phyloP scores from a whole-genome alignment of 2,329 filamentous ascomycete species.

The Xylariomycetidae sp. region DNA sequence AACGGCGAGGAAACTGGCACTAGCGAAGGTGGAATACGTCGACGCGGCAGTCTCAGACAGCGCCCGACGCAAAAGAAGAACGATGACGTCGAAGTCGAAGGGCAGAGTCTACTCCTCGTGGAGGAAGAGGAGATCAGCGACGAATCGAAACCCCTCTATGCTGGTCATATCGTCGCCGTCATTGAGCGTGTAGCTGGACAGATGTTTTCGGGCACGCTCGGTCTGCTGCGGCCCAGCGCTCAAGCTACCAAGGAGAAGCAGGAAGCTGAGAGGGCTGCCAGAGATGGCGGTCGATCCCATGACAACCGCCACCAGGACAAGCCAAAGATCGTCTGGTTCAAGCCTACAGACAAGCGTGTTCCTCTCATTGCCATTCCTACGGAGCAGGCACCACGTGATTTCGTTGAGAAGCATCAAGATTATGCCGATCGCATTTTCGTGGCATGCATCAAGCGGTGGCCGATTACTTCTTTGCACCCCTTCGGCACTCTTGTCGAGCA shows the following conservation, averaged over 20 bases:
- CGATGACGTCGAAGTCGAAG: slow-evolving; percentile 97
- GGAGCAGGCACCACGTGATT: slow-evolving; percentile 94
- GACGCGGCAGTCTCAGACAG: slow-evolving; percentile 91
- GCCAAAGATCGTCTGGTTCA: slow-evolving; percentile 99
- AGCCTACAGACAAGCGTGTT: slow-evolving; percentile 98
- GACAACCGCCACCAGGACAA: slow-evolving; percentile 88
- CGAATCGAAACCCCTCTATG: slow-evolving; percentile 95
- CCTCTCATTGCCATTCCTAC: slow-evolving; percentile 97
- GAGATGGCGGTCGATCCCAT: slow-evolving; percentile 75
- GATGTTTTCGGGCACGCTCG: slow-evolving; percentile 97
- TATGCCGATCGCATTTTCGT: slow-evolving; percentile 98
- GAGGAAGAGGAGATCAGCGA: slow-evolving; percentile 99
- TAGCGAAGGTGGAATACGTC: slow-evolving; percentile 79
- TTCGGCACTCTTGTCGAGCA: slow-evolving; percentile 97
- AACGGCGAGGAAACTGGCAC: slow-evolving; percentile 57
- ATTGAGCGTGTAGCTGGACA: slow-evolving; percentile 95
- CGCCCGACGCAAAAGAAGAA: slow-evolving; percentile 99
- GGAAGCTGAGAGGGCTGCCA: slow-evolving; percentile 88
- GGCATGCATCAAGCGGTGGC: slow-evolving; percentile 98
- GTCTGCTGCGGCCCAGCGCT: slow-evolving; percentile 89
- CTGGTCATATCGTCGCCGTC: slow-evolving; percentile 94
- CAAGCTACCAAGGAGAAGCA: slow-evolving; percentile 99
- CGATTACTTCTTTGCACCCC: slow-evolving; percentile 97
- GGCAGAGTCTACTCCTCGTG: slow-evolving; percentile 91
- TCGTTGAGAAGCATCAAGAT: slow-evolving; percentile 96